Conservation (phyloP, 768 basidiomycete species). For the Collybia nuda region DNA sequence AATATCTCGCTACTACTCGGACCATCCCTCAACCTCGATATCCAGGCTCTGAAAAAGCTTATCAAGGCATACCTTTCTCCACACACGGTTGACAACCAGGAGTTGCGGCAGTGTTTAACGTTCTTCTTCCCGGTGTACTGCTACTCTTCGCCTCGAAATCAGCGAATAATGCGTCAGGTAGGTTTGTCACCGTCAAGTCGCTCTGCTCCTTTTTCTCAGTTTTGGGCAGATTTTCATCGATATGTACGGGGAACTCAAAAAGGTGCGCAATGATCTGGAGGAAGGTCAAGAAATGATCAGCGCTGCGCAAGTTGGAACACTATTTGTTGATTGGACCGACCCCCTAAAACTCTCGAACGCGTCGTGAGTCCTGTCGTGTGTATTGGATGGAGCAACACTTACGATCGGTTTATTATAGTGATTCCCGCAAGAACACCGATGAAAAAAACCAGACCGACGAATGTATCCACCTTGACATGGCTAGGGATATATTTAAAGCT, state of each 20-base stretch:
- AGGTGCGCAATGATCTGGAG: conserved; percentile 49
- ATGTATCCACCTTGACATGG: conserved; percentile 48
- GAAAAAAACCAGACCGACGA: conserved; percentile 25
- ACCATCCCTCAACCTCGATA: conserved; percentile 44
- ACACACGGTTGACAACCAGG: conserved; percentile 76
- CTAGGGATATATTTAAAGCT: conserved; percentile 42
- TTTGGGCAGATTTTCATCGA: conserved; percentile 50
- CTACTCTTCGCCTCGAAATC: conserved; percentile 75
- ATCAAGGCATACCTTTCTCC: conserved; percentile 72
- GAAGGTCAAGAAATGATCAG: conserved; percentile 60
- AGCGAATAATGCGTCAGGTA: conserved; percentile 70
- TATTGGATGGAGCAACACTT: background rate
- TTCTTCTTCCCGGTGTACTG: conserved; percentile 89
- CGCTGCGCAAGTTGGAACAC: conserved; percentile 52
- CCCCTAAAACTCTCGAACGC: conserved; percentile 54
- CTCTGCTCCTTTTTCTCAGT: background rate
- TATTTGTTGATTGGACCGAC: conserved; percentile 80
- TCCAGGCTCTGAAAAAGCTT: conserved; percentile 35
- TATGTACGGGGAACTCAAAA: conserved; percentile 48
- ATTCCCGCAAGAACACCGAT: conserved; percentile 19
- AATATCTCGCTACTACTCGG: background rate
- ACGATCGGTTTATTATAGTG: conserved; percentile 10
- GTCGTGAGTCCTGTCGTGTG: conserved; percentile 4
- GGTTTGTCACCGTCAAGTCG: conserved; percentile 7
- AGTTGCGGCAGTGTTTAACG: conserved; percentile 80